phyloP scores from a whole-genome alignment of 1,284 basidiomycete species.

The Afroboletus lepidellus region DNA sequence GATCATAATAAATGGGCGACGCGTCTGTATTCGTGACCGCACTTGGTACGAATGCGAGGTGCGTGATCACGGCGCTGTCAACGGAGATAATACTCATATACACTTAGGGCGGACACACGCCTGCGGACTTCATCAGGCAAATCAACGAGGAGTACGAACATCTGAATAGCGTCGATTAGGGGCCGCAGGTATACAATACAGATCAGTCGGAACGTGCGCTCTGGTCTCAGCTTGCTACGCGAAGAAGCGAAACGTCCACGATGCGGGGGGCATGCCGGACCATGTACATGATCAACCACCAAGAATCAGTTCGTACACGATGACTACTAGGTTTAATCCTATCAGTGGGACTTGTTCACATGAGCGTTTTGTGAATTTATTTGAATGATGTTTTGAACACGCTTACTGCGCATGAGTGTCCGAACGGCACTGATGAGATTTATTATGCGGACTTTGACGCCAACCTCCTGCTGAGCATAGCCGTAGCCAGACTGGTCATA shows the following conservation, averaged over 20 bases:
- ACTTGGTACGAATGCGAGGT: conserved; percentile 86
- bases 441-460: conserved; percentile 84
- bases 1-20: conserved; percentile 65
- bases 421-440: conserved; percentile 92
- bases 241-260: conserved; percentile 14
- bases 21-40: conserved; percentile 75
- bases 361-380: conserved; percentile 15
- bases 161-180: conserved; percentile 47
- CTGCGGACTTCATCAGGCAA: conserved; percentile 73
- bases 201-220: conserved; percentile 6
- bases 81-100: conserved; percentile 29
- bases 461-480: conserved; percentile 53
- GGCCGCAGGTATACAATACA: conserved; percentile 9
- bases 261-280: conserved; percentile 13
- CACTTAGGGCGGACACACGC: conserved; percentile 68
- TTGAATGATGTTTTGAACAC: conserved; percentile 22
- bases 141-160: conserved; percentile 74
- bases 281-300: conserved; percentile 41
- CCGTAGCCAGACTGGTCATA: conserved; percentile 67
- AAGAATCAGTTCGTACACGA: conserved; percentile 76
- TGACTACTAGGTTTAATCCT: conserved; percentile 77
- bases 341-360: conserved; percentile 79
- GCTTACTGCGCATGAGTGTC: conserved; percentile 89
- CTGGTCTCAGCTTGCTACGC: conserved; percentile 9
- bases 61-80: conserved; percentile 32